Base-by-base conservation (phyloP, 2,329 filamentous ascomycete species). In the Myriosclerotinia curreyana region DNA sequence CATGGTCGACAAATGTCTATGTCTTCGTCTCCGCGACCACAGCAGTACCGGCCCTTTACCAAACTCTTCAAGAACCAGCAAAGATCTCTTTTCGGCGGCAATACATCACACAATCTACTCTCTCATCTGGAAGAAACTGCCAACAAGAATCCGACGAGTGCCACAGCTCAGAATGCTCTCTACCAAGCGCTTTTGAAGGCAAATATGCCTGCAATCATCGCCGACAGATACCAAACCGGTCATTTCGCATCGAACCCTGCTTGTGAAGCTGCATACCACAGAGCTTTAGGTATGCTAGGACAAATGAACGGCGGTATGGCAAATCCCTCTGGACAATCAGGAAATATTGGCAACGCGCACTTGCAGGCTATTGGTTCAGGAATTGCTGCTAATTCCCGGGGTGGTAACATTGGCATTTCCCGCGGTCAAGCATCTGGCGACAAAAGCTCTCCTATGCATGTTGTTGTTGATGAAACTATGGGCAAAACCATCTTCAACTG, bases 381-480 rank as follows among this genome's bases (percentile, higher is more conserved):
- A 60, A 84, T 95, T 60, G 90, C 90, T 60, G 90, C 91, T 60
- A 85, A 86, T 59, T 83, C 83, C 59, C 82, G 83, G 60, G 90
- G 89, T 61, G 85, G 85, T 51, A 89, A 89, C 73, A 83, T 86
- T 11, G 76, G 81, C 28, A 77, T 80, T 64, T 78, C 79, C 12
- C 76, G 76, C 40, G 79, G 79, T 81, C 53, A 78, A 78, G 64
- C 73, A 73, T 64, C 78, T 66, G 92, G 92, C 42, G 84, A 82
- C 36, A 96, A 93, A 77, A 87, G 88, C 46, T 86, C 90, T 54
- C 94, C 94, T n/a, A 84, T 99, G 36, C 93, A 98, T 74, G 95
- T 99, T 50, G 90, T 98, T 15, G 92, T 99, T 7, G 93, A 98
- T 72, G 95, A 99, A 76, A 92, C 91, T 20, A 82, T 90, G 60